phyloP scores from a whole-genome alignment of 176 grass and related monocot genomes.

The Carex pumila region DNA sequence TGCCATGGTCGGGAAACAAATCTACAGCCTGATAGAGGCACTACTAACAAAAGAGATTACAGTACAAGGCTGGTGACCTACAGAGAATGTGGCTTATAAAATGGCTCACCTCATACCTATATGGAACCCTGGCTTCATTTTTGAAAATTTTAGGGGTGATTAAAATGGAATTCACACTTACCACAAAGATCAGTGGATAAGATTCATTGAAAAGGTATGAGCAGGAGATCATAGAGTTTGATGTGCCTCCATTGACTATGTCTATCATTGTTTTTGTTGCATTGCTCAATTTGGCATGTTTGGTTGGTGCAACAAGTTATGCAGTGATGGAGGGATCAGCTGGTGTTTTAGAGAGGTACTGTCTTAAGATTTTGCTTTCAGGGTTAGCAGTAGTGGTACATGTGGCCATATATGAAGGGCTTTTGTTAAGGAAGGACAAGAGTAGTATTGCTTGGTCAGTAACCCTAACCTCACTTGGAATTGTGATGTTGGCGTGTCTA shows the following conservation, averaged over 20 bases:
- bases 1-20: conserved; percentile 31
- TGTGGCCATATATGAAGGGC: conserved; percentile 62
- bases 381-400: conserved; percentile 38
- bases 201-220: conserved; percentile 54
- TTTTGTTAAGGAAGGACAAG: conserved; percentile 62
- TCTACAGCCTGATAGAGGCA: conserved; percentile 40
- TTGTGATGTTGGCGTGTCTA: conserved; percentile 27
- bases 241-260: conserved; percentile 32
- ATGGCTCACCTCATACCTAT: conserved; percentile 65
- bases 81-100: conserved; percentile 58
- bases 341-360: conserved; percentile 21
- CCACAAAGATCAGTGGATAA: conserved; percentile 36
- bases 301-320: conserved; percentile 23
- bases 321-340: not conserved
- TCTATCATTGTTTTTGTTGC: conserved; percentile 46
- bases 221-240: conserved; percentile 73
- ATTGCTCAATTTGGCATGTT: conserved; percentile 45
- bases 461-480: conserved; percentile 31
- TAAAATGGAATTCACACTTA: conserved; percentile 38
- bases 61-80: conserved; percentile 52
- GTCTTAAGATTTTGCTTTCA: conserved; percentile 43
- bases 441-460: not conserved
- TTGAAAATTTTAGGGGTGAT: conserved; percentile 34
- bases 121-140: conserved; percentile 22
- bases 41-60: conserved; percentile 33